A percentile compares a stretch with the other conserved stretches of the same genome.
Evolutionary conservation across 148 eudicot species (phyloP).

Genomic region (Rheum nobile): DNA sequence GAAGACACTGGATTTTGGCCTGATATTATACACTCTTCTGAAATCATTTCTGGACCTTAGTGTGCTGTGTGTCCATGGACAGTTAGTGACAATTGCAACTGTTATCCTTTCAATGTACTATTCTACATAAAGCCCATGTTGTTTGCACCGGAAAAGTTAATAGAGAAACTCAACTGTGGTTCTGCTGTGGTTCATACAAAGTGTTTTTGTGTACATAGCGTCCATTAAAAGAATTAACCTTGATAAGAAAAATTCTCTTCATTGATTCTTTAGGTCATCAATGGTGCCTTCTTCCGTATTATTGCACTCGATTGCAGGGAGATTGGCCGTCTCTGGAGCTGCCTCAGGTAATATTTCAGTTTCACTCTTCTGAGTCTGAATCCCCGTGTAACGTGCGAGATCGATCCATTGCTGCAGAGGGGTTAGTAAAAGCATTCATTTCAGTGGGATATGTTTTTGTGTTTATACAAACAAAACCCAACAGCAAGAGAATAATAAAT

Average conservation of each 20-base stretch:
- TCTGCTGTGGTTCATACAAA: not conserved
- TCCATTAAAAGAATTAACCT: not conserved
- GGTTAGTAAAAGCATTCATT: not conserved
- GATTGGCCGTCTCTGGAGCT: conserved; percentile 31
- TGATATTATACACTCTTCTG: too few relatives aligned
- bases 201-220: not conserved
- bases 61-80: too few relatives aligned
- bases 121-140: too few relatives aligned
- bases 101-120: too few relatives aligned
- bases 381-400: conserved; percentile 78
- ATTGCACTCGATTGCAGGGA: conserved; percentile 30
- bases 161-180: not conserved
- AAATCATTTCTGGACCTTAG: too few relatives aligned
- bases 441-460: not conserved
- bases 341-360: conserved; percentile 24
- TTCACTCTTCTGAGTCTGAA: conserved; percentile 55
- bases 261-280: conserved; percentile 49
- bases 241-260: not conserved
- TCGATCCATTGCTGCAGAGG: conserved; percentile 93
- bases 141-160: too few relatives aligned
- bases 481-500: not conserved
- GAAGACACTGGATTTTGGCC: not conserved
- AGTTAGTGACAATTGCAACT: too few relatives aligned
- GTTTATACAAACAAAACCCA: not conserved
- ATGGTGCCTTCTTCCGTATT: conserved; percentile 41